Percentiles rank a stretch among this genome's conserved stretches.
Evolutionary conservation across 495 filamentous ascomycete species (phyloP).

Genomic region (Terfezia boudieri): DNA sequence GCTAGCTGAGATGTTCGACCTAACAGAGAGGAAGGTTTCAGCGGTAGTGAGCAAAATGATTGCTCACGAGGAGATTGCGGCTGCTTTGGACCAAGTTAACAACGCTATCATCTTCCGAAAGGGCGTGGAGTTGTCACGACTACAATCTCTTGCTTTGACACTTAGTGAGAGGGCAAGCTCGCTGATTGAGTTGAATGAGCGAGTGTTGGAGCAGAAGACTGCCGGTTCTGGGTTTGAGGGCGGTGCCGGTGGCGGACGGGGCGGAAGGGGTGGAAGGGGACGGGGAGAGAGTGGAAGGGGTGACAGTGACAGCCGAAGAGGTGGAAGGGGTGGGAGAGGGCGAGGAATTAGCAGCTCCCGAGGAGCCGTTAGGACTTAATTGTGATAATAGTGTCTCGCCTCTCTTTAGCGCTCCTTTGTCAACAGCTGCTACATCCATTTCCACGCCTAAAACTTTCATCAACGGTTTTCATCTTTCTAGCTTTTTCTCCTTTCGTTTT

Average conservation of each 20-base stretch:
- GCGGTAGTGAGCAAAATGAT: constrained; percentile 99
- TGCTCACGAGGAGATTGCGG: constrained; percentile 89
- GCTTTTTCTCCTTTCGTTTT: too few relatives aligned
- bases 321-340: constrained; percentile 10
- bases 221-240: constrained; percentile 80
- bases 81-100: constrained; percentile 94
- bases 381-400: neutral
- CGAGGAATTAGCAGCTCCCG: constrained; percentile 17
- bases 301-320: too few relatives aligned
- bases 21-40: constrained; percentile 65
- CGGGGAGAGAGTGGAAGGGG: constrained; percentile 29
- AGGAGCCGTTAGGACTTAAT: constrained; percentile 19
- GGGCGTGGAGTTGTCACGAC: constrained; percentile 86
- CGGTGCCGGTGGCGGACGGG: constrained; percentile 49
- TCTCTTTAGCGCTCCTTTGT: too few relatives aligned
- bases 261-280: constrained; percentile 42
- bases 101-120: constrained; percentile 96
- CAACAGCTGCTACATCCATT: too few relatives aligned
- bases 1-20: constrained; percentile 85
- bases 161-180: constrained; percentile 87
- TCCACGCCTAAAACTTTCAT: too few relatives aligned
- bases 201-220: constrained; percentile 86
- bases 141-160: constrained; percentile 86
- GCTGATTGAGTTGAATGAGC: constrained; percentile 91
- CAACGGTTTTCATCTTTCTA: too few relatives aligned